Base-by-base conservation (phyloP, 495 filamentous ascomycete genomes). In the Elaphomyces granulatus region DNA sequence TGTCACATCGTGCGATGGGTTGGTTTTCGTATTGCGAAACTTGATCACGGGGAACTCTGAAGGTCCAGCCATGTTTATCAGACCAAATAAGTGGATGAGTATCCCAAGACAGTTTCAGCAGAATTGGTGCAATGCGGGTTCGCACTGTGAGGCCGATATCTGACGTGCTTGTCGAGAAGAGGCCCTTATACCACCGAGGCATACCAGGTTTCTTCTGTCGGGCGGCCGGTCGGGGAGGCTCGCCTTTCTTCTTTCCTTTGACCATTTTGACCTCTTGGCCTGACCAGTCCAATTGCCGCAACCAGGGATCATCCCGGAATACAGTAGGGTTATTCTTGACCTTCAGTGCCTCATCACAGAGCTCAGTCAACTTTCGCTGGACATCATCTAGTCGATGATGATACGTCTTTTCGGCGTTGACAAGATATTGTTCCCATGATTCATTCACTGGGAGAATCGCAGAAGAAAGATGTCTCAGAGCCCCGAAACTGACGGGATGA, bases 401-500 rank as follows among this genome's bases (percentile, higher is more conserved):
- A 48, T 94, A 99, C 8, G 83, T 94, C 12, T 71, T 70, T 54
- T 99, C 92, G 0, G 92, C 78, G 32, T 76, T 82, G 12, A 61
- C 61, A 21, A 94, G 61, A 55, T 99, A 99, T 8, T 70, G 63
- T 40, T 87, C 68, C 92, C 92, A 99, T 0, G 79, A 76, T 45
- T 79, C 68, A 49, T 95, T 73, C 43, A 95, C 84, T 0, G 90
- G 90, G 20, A 99, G 66, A 41, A 94, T 92, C 35, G 94, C 84
- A 3, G 87, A 80, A 3, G 88, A 87, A 4, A 99, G 70, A 58
- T 95, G 87, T 32, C 92, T 74, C 20, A 96, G 70, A 8, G 90
- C 88, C 3, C 83, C 87, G 52, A 99, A 99, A 57, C 86, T 96
- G 44, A 96, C 90, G 2, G 90, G 92, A 60, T 99, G 92, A 2